Evolutionary conservation across 2,329 filamentous ascomycete genomes (phyloP), one percentile per base, ranked within the genome.

Genomic region (Trichophyton verrucosum): DNA sequence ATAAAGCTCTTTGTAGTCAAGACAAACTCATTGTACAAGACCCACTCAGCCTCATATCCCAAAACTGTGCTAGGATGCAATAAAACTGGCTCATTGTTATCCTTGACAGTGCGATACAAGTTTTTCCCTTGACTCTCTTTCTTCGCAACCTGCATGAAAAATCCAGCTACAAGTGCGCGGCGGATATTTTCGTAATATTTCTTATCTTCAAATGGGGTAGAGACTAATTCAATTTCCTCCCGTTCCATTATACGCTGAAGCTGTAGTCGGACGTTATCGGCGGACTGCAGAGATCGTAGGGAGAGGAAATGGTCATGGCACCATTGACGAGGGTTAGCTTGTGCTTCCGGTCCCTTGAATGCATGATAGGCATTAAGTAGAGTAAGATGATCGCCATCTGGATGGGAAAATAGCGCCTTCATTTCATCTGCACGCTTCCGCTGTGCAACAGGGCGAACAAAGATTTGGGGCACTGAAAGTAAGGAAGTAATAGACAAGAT

Each of bases 91-190:
- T 97, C 92, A 69, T 96, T 88, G 61, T 66, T 66, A 71, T 99
- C 95, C 79, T 97, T 99, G 73, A 99, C 87, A 1, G 94, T 99
- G 65, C 86, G 85, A 77, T 99, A 99, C 47, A 89, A 84, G 63
- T 66, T 75, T 80, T 97, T 97, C 70, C 89, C 88, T 33, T 83
- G 86, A 58, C 83, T 84, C 70, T 97, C 91, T 72, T 88, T 90
- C 84, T 95, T 96, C 62, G 94, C 95, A 22, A 97, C 89, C 74
- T 99, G 94, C 94, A 99, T 99, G 81, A 99, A 99, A 81, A 99
- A 99, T 38, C 95, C 94, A 0, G 91, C 83, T 11, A 96, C 87
- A 13, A 99, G 82, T 7, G 94, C 92, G 42, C 91, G 86, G 51
- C 92, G 88, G 69, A 99, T 99, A 74, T 99, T 99, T 73, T 85